Percentiles rank a stretch among this genome's conserved stretches.
These are phyloP conservation scores for Xylariaceae sp. DNA, from an alignment of 2,329 filamentous ascomycete genomes.

Conservation along the genomic window DNA sequence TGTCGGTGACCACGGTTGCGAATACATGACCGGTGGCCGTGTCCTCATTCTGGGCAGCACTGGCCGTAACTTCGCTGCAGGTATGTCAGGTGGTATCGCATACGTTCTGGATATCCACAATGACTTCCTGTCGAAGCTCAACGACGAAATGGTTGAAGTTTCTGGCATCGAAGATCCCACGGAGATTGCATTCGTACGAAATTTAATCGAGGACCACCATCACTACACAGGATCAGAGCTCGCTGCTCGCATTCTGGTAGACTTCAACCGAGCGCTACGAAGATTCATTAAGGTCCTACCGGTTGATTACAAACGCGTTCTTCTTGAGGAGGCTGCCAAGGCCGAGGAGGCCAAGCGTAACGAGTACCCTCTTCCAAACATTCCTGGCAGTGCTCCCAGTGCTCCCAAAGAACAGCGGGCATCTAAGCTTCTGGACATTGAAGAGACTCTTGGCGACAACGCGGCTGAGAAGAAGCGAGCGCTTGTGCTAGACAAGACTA, in stretches of 20 bases:
- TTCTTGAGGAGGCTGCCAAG: conserved; percentile 80
- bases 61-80: conserved; percentile 93
- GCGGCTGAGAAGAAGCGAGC: conserved; percentile 85
- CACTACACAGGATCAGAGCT: conserved; percentile 97
- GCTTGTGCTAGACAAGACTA: conserved; percentile 93
- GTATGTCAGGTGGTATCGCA: conserved; percentile 97
- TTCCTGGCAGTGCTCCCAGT: conserved; percentile 67
- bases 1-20: conserved; percentile 91
- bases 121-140: conserved; percentile 90
- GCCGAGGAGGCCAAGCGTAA: conserved; percentile 78
- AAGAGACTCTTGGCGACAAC: conserved; percentile 80
- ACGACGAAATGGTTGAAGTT: conserved; percentile 95
- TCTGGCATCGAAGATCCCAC: conserved; percentile 74
- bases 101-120: conserved; percentile 86
- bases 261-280: conserved; percentile 85
- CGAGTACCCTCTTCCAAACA: conserved; percentile 72
- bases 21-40: conserved; percentile 98
- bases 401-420: conserved; percentile 63
- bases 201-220: conserved; percentile 92
- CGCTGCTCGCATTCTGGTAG: conserved; percentile 85
- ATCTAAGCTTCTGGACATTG: conserved; percentile 73
- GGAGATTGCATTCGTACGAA: conserved; percentile 85
- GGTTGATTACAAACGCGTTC: conserved; percentile 91
- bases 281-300: conserved; percentile 92
- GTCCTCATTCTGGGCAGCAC: conserved; percentile 81